These are phyloP conservation scores for Corrigiola litoralis DNA, from an alignment of 179 eudicot genomes.

Conservation along the genomic window DNA sequence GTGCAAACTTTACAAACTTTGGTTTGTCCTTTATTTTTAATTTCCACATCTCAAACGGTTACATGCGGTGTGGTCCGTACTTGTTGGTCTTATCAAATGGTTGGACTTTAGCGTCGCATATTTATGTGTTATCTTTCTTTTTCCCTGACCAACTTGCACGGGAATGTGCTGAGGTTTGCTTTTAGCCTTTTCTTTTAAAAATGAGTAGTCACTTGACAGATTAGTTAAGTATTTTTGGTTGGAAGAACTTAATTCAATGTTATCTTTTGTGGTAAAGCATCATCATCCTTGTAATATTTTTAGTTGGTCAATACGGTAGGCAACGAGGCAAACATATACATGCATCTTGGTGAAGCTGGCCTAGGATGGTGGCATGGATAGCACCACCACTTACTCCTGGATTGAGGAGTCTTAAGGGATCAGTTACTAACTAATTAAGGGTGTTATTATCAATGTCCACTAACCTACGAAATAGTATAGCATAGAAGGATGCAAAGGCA, in stretches of 20 bases:
- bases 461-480: neutral
- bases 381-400: conserved; percentile 1
- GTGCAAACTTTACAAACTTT: conserved; percentile 16
- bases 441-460: neutral
- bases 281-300: neutral
- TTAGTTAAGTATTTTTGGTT: no score
- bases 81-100: conserved; percentile 22
- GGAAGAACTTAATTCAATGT: neutral
- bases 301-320: conserved; percentile 8
- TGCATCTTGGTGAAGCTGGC: conserved; percentile 3
- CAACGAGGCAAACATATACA: conserved; percentile 21
- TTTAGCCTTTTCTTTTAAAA: neutral
- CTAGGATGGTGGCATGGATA: conserved; percentile 2
- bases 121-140: neutral
- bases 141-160: conserved; percentile 27
- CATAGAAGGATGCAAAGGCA: neutral
- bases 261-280: neutral
- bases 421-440: neutral
- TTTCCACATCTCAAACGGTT: conserved; percentile 20
- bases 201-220: no score
- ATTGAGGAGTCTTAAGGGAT: neutral
- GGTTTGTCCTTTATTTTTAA: neutral
- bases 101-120: conserved; percentile 10
- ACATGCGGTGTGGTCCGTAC: conserved; percentile 27
- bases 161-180: conserved; percentile 16